phyloP scores from a whole-genome alignment of 257 asterid genomes.

The Solanum paucissectum region DNA sequence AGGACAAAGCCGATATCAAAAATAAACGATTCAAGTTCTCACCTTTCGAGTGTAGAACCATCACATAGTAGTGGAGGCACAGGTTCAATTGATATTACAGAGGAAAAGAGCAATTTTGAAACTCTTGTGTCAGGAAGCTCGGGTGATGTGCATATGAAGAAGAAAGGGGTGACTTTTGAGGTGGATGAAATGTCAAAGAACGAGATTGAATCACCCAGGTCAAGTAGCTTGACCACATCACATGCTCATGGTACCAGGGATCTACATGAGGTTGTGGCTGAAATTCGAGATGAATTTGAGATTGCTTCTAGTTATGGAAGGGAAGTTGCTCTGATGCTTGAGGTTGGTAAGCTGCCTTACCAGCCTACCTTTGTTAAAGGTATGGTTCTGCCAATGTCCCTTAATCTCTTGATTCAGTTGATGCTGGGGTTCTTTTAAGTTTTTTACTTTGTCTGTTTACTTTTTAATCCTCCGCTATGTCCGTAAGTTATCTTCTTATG shows the following conservation, averaged over 20 bases:
- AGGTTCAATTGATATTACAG: conserved; percentile 36
- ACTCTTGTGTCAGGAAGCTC: conserved; percentile 38
- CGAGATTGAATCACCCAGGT: conserved; percentile 60
- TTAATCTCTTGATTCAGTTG: background rate
- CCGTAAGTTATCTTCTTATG: background rate
- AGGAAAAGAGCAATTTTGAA: conserved; percentile 52
- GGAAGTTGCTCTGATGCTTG: conserved; percentile 90
- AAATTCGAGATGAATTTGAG: conserved; percentile 84
- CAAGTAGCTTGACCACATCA: conserved; percentile 46
- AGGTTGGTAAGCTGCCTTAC: conserved; percentile 88
- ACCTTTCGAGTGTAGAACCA: conserved; percentile 1
- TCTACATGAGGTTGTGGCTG: conserved; percentile 79
- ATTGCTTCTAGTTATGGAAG: conserved; percentile 72
- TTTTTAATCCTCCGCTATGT: background rate
- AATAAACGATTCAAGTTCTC: conserved; percentile 6
- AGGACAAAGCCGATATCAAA: background rate
- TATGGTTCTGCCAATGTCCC: conserved; percentile 9
- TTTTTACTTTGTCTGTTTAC: background rate
- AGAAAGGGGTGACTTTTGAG: conserved; percentile 85
- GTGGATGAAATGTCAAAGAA: conserved; percentile 53
- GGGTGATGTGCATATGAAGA: conserved; percentile 51
- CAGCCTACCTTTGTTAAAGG: conserved; percentile 75
- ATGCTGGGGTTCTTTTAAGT: background rate
- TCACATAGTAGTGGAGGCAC: conserved; percentile 14
- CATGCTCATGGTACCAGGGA: conserved; percentile 74